Conservation (phyloP, 2,329 filamentous ascomycete genomes). For the Penicillium paneum region DNA sequence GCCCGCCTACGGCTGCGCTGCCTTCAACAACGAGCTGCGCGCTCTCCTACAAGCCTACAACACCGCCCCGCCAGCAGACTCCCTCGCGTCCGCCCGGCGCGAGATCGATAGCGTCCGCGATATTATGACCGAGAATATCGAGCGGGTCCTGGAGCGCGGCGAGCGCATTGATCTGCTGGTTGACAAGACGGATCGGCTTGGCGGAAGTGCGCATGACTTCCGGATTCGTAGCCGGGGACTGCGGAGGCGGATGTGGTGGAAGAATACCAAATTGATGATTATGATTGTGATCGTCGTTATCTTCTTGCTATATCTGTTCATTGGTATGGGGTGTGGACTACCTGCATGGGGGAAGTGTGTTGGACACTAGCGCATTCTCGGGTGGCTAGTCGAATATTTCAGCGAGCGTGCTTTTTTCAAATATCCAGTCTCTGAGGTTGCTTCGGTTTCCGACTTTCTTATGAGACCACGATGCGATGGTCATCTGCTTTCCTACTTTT, state of each 20-base stretch:
- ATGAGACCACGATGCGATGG: slow-evolving; percentile 18
- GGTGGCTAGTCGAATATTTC: slow-evolving; percentile 2
- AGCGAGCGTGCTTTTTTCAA: slow-evolving; percentile 9
- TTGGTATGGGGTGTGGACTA: slow-evolving; percentile 69
- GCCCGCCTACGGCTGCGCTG: slow-evolving; percentile 84
- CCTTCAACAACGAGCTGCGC: slow-evolving; percentile 78
- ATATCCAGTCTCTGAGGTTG: slow-evolving; percentile 3
- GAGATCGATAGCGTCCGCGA: slow-evolving; percentile 91
- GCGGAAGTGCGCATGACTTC: slow-evolving; percentile 86
- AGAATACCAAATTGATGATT: slow-evolving; percentile 94
- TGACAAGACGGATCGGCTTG: slow-evolving; percentile 91
- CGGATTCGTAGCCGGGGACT: slow-evolving; percentile 79
- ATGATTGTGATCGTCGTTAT: slow-evolving; percentile 67
- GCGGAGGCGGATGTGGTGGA: slow-evolving; percentile 98
- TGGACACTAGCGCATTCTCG: slow-evolving; percentile 20
- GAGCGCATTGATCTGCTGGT: slow-evolving; percentile 92
- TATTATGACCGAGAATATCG: slow-evolving; percentile 95
- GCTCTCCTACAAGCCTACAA: slow-evolving; percentile 79
- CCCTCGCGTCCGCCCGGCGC: slow-evolving; percentile 74
- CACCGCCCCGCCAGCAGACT: slow-evolving; percentile 73
- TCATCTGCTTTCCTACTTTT: not conserved
- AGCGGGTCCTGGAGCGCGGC: slow-evolving; percentile 80
- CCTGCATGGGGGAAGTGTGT: slow-evolving; percentile 53
- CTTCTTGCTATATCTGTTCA: slow-evolving; percentile 67
- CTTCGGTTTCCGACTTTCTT: slow-evolving; percentile 2